Base-by-base conservation (phyloP, 2,329 filamentous ascomycete species). In the Meredithiella fracta region DNA sequence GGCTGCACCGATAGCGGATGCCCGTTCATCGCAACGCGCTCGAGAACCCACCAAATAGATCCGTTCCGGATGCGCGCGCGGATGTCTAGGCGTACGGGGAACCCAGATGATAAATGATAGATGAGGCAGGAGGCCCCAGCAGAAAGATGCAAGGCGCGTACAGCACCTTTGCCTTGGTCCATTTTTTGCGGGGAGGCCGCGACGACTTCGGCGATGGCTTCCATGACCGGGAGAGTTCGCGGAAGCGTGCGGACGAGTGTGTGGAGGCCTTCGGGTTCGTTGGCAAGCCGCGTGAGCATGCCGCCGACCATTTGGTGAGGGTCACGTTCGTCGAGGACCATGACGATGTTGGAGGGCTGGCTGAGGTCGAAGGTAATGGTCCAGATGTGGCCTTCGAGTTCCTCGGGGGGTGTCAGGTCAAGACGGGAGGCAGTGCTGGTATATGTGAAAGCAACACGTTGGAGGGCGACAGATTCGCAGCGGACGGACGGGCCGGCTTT, bases 371-470 rank as follows among this genome's bases (percentile, higher is more conserved):
- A 69, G 2, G 72, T 71, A 1, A 82, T 79, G 59, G 69, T 72
- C 73, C 77, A 77, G 11, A 42, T 37, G 14, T 52, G 50, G 6
- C 50, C 50, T 1, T 34, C 20, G 17, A 51, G 25, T 8, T 55
- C 54, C 9, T 22, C 38, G 5, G 29, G 51, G 7, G 34, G 54
- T 23, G 53, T 50, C 20, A 49, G 47, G 14, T 53, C 53, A 3
- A 58, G 51, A 2, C 49, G 49, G 25, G 22, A 14, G 5, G 25
- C 22, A 17, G 40, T 47, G 26, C 53, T 54, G 4, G 53, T 47
- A 65, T 92, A 94, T n/a, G 73, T 77, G 65, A 92, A 88, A 2
- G 76, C 70, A 4, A 92, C 75, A 59, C 77, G 72, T 61, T 72
- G 71, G 56, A 91, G 71, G 15, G 77, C 79, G 56, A 83, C 73